Percentiles rank a stretch among this genome's conserved stretches.
These are phyloP conservation scores for Trichoderma sp. DNA, from an alignment of 2,329 filamentous ascomycete species.

Conservation along the genomic window DNA sequence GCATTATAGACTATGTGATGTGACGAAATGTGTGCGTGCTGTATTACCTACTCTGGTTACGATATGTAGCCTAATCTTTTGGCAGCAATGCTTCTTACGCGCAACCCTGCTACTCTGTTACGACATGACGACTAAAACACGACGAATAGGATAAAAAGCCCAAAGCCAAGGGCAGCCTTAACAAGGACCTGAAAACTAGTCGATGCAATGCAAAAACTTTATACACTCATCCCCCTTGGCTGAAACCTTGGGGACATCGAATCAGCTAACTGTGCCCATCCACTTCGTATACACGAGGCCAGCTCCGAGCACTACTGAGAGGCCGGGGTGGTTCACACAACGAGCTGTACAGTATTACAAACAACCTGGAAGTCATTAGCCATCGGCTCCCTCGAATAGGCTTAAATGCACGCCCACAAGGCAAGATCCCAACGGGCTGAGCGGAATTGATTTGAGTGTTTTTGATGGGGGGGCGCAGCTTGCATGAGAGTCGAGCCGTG, in stretches of 20 bases:
- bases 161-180: background rate
- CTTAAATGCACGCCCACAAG: background rate
- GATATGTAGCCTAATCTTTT: background rate
- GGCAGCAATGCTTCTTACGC: background rate
- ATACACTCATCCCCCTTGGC: background rate
- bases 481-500: background rate
- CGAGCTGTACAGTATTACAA: background rate
- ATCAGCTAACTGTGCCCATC: background rate
- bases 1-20: background rate
- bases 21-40: background rate
- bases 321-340: background rate
- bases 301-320: background rate
- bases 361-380: background rate
- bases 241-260: background rate
- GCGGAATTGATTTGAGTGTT: background rate
- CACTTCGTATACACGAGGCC: constrained; percentile 1
- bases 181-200: background rate
- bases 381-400: background rate
- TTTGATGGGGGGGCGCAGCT: background rate
- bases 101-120: background rate
- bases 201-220: background rate
- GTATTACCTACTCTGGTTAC: background rate
- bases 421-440: background rate
- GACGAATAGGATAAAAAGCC: background rate
- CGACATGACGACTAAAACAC: background rate